Evolutionary conservation across 352 stramenopile species (phyloP).

Genomic region (Globisporangium iwayamae): DNA sequence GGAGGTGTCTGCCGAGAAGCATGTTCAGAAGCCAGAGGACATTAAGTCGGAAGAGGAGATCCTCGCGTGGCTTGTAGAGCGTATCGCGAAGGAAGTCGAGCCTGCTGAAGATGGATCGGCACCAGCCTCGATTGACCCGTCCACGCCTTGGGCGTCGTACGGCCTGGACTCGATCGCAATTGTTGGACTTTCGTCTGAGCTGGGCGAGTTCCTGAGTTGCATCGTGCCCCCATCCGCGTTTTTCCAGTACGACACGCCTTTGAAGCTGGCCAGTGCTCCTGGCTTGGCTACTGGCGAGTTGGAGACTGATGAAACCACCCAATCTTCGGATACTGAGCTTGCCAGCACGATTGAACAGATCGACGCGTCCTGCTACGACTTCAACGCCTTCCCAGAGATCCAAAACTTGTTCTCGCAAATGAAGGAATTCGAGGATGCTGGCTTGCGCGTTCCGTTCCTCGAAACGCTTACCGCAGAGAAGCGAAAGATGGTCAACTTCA

Average conservation of each 20-base stretch:
- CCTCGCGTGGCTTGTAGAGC: constrained; percentile 62
- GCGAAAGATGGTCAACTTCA: constrained; percentile 79
- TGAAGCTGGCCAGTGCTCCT: constrained; percentile 54
- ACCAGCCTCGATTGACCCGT: constrained; percentile 37
- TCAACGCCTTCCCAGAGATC: constrained; percentile 65
- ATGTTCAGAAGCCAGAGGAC: constrained; percentile 21
- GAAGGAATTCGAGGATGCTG: constrained; percentile 69
- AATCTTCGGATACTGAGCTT: constrained; percentile 17
- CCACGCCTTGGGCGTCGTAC: constrained; percentile 59
- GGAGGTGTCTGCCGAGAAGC: constrained; percentile 11
- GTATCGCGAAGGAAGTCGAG: constrained; percentile 48
- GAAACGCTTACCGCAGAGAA: constrained; percentile 69
- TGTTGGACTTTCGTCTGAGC: constrained; percentile 55
- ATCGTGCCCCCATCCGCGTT: constrained; percentile 66
- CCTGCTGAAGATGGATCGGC: constrained; percentile 12
- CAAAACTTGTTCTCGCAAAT: constrained; percentile 61
- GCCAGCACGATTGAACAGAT: constrained; percentile 56
- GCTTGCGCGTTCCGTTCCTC: constrained; percentile 63
- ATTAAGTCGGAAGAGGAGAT: constrained; percentile 71
- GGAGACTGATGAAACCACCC: constrained; percentile 17
- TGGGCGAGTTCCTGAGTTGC: constrained; percentile 65
- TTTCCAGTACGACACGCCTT: constrained; percentile 65
- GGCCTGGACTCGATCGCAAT: constrained; percentile 69
- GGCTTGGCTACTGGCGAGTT: constrained; percentile 53
- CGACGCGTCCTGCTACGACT: constrained; percentile 60